A percentile compares a stretch with the other conserved stretches of the same genome.
These are phyloP conservation scores for Bryoglossum gracile DNA, from an alignment of 495 filamentous ascomycete species.

Conservation along the genomic window DNA sequence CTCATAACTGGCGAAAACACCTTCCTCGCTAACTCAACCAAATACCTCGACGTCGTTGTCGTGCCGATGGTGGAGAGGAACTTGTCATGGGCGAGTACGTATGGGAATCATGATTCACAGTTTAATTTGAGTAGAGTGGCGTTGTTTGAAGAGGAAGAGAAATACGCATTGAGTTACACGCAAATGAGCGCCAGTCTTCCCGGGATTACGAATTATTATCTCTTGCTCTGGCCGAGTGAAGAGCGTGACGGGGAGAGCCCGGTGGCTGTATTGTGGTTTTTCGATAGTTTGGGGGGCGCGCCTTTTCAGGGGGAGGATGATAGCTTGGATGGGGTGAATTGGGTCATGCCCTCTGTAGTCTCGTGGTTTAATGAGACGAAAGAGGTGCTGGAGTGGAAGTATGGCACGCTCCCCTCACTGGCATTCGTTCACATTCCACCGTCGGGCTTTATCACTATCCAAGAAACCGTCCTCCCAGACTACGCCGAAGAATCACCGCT, in stretches of 20 bases:
- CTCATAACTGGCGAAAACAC: conserved; percentile 65
- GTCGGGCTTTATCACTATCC: conserved; percentile 46
- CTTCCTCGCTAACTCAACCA: conserved; percentile 46
- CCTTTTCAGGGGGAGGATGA: conserved; percentile 37
- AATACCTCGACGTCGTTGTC: conserved; percentile 57
- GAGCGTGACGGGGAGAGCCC: conserved; percentile 28
- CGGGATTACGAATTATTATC: conserved; percentile 67
- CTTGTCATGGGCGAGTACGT: conserved; percentile 59
- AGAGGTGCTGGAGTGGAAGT: conserved; percentile 32
- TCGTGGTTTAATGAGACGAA: conserved; percentile 53
- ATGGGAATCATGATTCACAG: conserved; percentile 68
- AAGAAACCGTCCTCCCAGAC: conserved; percentile 30
- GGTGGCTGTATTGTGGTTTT: conserved; percentile 63
- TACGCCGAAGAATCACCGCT: conserved; percentile 23
- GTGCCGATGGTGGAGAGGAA: conserved; percentile 44
- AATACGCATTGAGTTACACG: conserved; percentile 48
- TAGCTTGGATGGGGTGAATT: conserved; percentile 26
- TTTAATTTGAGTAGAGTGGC: conserved; percentile 48
- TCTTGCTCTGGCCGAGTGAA: conserved; percentile 41
- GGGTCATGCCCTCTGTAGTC: conserved; percentile 44
- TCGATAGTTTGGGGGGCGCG: conserved; percentile 61
- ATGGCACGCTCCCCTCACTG: conserved; percentile 50
- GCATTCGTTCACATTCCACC: conserved; percentile 70
- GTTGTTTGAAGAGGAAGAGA: conserved; percentile 48
- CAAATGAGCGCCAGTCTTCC: conserved; percentile 33